These are phyloP conservation scores for Ascochyta lentis DNA, from an alignment of 2,329 filamentous ascomycete species.

Conservation along the genomic window DNA sequence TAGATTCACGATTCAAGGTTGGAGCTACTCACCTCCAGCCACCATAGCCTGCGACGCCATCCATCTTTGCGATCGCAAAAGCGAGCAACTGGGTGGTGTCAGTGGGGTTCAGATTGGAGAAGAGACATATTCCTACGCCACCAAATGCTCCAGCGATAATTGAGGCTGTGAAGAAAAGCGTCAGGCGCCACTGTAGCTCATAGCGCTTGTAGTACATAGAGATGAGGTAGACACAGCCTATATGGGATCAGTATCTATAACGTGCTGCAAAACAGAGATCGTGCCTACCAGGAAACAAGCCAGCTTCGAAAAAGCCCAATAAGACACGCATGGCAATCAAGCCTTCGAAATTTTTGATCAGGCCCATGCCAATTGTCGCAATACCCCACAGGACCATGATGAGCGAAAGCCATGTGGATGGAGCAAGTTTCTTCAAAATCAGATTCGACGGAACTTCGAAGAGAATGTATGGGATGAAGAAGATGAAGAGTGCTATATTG, in stretches of 20 bases:
- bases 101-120: not conserved
- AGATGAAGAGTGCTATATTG: constrained; percentile 49
- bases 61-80: constrained; percentile 65
- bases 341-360: constrained; percentile 56
- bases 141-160: constrained; percentile 53
- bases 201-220: constrained; percentile 53
- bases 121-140: constrained; percentile 34
- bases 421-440: constrained; percentile 49
- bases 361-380: constrained; percentile 54
- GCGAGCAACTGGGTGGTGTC: constrained; percentile 42
- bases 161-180: constrained; percentile 51
- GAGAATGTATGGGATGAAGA: constrained; percentile 49
- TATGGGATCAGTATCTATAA: not conserved
- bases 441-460: constrained; percentile 49
- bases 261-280: not conserved
- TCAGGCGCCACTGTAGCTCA: constrained; percentile 52
- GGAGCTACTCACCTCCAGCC: constrained; percentile 38
- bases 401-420: constrained; percentile 48
- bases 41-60: constrained; percentile 56
- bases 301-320: constrained; percentile 49
- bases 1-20: constrained; percentile 18
- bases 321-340: constrained; percentile 56
- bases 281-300: constrained; percentile 35
- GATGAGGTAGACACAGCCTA: constrained; percentile 42
- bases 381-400: constrained; percentile 51